Percentiles rank a stretch among this genome's conserved stretches.
Evolutionary conservation across 192 early-diverging fungal species (phyloP).

Genomic region (Spizellomyces punctatus): DNA sequence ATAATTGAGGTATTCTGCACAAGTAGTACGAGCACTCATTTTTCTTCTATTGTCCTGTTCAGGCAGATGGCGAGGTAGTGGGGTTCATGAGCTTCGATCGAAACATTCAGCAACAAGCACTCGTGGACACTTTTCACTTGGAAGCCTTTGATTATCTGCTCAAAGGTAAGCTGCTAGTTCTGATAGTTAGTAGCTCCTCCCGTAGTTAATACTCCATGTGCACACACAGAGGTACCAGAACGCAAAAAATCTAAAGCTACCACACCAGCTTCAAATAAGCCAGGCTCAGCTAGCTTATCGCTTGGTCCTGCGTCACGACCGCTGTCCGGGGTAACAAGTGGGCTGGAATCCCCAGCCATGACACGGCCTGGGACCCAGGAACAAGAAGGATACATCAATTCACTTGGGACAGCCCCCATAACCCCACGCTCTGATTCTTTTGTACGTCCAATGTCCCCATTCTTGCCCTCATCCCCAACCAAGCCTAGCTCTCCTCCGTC

Average conservation of each 20-base stretch:
- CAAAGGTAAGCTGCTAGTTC: conserved; percentile 40
- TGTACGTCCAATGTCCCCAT: no score
- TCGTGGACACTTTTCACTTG: conserved; percentile 46
- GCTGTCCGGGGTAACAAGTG: not conserved
- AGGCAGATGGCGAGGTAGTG: conserved; percentile 47
- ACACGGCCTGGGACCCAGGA: no score
- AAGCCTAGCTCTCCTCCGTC: not conserved
- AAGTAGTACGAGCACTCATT: not conserved
- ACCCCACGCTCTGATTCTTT: no score
- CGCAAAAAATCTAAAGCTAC: not conserved
- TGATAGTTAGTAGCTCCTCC: not conserved
- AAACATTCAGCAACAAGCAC: conserved; percentile 42
- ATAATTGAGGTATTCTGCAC: not conserved
- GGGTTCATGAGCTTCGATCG: conserved; percentile 56
- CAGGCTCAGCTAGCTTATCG: not conserved
- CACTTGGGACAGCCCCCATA: no score
- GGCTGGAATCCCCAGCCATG: not conserved
- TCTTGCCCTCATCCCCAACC: no score
- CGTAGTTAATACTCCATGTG: not conserved
- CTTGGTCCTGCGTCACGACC: not conserved
- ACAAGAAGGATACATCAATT: no score
- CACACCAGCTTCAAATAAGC: not conserved
- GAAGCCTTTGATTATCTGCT: conserved; percentile 49
- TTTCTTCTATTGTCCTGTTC: not conserved
- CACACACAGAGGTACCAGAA: not conserved